Evolutionary conservation across 2,329 filamentous ascomycete species (phyloP).

Genomic region (Nakataea oryzae): DNA sequence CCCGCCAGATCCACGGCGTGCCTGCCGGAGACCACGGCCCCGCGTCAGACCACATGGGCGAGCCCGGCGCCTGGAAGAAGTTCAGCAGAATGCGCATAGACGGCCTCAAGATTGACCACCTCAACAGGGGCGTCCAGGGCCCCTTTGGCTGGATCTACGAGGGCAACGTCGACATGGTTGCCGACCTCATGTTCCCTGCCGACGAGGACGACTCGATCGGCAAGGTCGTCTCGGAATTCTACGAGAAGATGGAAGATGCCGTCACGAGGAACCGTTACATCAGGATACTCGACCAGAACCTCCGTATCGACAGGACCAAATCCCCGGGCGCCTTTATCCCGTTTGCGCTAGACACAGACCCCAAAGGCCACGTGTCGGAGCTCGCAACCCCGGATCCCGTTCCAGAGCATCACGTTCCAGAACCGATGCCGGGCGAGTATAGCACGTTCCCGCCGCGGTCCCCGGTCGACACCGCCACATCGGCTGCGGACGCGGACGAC

Average conservation of each 20-base stretch:
- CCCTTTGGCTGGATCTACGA: constrained; percentile 98
- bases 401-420: no score
- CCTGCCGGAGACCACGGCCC: constrained; percentile 50
- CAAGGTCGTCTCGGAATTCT: constrained; percentile 95
- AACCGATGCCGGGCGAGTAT: not conserved
- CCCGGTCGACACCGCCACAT: constrained; percentile 7
- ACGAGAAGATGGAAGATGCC: constrained; percentile 88
- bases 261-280: constrained; percentile 68
- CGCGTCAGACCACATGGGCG: constrained; percentile 43
- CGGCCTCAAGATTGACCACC: constrained; percentile 85
- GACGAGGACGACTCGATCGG: constrained; percentile 82
- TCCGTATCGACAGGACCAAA: not conserved
- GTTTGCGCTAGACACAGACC: not conserved
- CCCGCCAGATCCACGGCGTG: constrained; percentile 76
- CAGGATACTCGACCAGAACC: constrained; percentile 41
- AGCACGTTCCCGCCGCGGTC: not conserved
- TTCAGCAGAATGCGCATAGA: constrained; percentile 89
- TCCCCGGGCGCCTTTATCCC: not conserved
- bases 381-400: not conserved
- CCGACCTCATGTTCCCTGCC: constrained; percentile 87
- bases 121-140: constrained; percentile 86
- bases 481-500: constrained; percentile 14
- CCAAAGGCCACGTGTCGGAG: not conserved
- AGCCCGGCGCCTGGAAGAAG: constrained; percentile 80
- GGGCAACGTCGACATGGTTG: constrained; percentile 91